phyloP scores from a whole-genome alignment of 192 early-diverging fungal species.

The Linnemannia zychae region DNA sequence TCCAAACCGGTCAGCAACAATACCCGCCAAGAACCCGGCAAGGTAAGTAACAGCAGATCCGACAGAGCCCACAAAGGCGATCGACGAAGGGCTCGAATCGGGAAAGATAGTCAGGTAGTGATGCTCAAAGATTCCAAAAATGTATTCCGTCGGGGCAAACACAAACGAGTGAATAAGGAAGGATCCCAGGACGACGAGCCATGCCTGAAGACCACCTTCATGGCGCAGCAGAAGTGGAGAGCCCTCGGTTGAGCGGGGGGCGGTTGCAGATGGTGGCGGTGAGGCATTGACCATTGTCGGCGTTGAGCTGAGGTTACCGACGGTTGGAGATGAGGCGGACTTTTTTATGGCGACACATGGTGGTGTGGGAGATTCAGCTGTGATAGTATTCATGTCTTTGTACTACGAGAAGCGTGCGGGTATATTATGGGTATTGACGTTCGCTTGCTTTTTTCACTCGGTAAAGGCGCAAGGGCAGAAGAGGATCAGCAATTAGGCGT shows the following conservation, averaged over 20 bases:
- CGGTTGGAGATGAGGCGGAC: background rate
- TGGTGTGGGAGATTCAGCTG: background rate
- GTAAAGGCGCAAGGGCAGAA: background rate
- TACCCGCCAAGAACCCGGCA: conserved; percentile 45
- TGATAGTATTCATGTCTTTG: background rate
- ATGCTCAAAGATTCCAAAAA: conserved; percentile 59
- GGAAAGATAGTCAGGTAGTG: conserved; percentile 56
- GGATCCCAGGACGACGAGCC: conserved; percentile 57
- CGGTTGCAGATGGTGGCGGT: background rate
- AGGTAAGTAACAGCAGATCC: conserved; percentile 43
- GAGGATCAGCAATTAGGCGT: background rate
- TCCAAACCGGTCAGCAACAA: conserved; percentile 62
- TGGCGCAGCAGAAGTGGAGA: background rate
- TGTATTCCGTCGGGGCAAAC: conserved; percentile 57
- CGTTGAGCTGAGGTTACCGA: background rate
- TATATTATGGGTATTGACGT: background rate
- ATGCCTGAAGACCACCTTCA: conserved; percentile 61
- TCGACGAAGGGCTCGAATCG: conserved; percentile 46
- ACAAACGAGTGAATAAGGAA: conserved; percentile 57
- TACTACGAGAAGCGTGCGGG: background rate
- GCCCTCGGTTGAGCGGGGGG: background rate
- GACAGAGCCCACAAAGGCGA: conserved; percentile 46
- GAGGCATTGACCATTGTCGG: background rate
- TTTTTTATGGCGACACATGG: background rate
- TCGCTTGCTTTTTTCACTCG: background rate